Base-by-base conservation (phyloP, 768 basidiomycete species). In the Suillus clintonianus region DNA sequence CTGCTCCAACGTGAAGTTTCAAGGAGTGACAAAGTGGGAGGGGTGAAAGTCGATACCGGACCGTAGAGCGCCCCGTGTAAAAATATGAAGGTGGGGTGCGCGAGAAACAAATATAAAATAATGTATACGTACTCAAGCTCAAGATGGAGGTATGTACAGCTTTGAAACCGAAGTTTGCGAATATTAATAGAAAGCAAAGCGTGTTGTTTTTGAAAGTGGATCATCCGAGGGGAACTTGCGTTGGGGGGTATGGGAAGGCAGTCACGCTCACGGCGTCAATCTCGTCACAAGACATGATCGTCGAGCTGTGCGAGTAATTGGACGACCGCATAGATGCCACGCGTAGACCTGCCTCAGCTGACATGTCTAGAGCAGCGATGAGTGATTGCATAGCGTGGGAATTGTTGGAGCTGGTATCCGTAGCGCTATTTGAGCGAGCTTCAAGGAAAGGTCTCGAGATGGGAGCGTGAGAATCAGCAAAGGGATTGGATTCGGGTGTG, bases 311-410 rank as follows among this genome's bases (percentile, higher is more conserved):
- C 22, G 79, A 81, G 59, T 74, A 70, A 24, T 68, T 14, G 6
- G 86, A 86, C 2, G 87, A 84, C 65, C 86, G 86, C 78, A 88
- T 77, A 4, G 88, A 89, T 19, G 83, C 80, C 32, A 87, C 79
- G 51, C 88, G 79, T 68, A 88, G 72, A 2, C 80, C 78, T 61
- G 83, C 81, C 41, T 81, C 79, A 51, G 80, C 78, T 1, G 81
- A 71, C 2, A 81, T 76, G 41, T 87, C 82, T 48, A 91, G 81
- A n/a, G 86, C 89, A 24, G 86, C 89, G 63, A 90, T 83, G 59
- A 91, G 79, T n/a, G 86, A 87, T 70, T 80, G 81, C 67, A 91
- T 74, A 17, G 88, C 88, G 51, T 80, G 82, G 59, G 85, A 81
- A 55, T 80, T 84, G 65, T 78, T 82, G 14, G 78, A 71, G 27